Percentiles rank a stretch among this genome's conserved stretches.
Evolutionary conservation across 1,139 yeast species (phyloP).

Genomic region (Lodderomyces orthopsilosis): DNA sequence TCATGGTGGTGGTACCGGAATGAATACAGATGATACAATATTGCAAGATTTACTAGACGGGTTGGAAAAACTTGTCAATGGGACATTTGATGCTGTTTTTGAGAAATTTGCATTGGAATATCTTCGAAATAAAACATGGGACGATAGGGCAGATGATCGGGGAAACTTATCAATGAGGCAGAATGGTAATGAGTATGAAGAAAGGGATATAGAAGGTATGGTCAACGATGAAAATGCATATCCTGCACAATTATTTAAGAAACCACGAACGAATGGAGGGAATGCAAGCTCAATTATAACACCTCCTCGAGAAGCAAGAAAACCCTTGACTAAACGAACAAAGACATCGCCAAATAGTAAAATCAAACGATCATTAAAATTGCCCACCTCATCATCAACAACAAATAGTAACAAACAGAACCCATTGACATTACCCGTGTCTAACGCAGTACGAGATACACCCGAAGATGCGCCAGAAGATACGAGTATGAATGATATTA

Average conservation of each 20-base stretch:
- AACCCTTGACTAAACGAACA: slow-evolving; percentile 23
- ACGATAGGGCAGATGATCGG: slow-evolving; percentile 13
- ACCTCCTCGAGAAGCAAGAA: slow-evolving; percentile 5
- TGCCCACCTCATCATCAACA: slow-evolving; percentile 4
- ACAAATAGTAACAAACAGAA: not conserved
- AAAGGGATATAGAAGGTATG: not conserved
- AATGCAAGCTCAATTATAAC: not conserved
- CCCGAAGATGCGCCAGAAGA: slow-evolving; percentile 10
- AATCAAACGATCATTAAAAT: slow-evolving; percentile 18
- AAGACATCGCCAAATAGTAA: slow-evolving; percentile 23
- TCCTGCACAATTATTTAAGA: not conserved
- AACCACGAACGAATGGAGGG: not conserved
- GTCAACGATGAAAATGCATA: not conserved
- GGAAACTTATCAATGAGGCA: too few relatives aligned
- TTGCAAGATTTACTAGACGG: slow-evolving; percentile 15
- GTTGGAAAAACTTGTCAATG: slow-evolving; percentile 31
- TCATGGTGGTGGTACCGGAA: not conserved
- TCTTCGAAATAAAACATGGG: slow-evolving; percentile 23
- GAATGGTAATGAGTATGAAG: not conserved
- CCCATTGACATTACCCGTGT: slow-evolving; percentile 4
- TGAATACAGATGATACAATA: not conserved
- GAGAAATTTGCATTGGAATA: slow-evolving; percentile 30
- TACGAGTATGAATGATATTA: slow-evolving; percentile 13
- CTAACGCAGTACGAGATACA: not conserved
- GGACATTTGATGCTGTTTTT: slow-evolving; percentile 37